These are phyloP conservation scores for Elsinoe ampelina DNA, from an alignment of 2,329 filamentous ascomycete genomes.

Conservation along the genomic window DNA sequence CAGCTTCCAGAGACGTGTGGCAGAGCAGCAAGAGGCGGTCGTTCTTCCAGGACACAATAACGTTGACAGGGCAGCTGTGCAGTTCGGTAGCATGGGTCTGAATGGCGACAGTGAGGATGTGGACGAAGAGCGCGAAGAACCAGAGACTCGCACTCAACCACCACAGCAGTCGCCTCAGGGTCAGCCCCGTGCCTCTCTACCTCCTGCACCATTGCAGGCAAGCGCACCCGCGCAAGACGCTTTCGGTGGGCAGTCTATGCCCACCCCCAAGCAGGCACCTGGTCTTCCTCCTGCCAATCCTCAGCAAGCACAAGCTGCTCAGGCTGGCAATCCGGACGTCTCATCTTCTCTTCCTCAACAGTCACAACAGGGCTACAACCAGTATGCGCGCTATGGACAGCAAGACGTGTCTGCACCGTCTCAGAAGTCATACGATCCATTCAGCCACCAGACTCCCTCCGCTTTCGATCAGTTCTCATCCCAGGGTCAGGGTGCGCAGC, in stretches of 20 bases:
- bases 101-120: conserved; percentile 68
- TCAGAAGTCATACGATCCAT: conserved; percentile 82
- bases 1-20: conserved; percentile 73
- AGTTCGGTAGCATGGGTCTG: conserved; percentile 91
- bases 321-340: conserved; percentile 34
- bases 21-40: conserved; percentile 94
- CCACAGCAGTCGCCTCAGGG: conserved; percentile 86
- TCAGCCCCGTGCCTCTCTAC: conserved; percentile 75
- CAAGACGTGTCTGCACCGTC: conserved; percentile 41
- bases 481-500: conserved; percentile 42
- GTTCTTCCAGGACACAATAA: conserved; percentile 97
- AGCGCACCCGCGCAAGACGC: conserved; percentile 31
- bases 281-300: conserved; percentile 53
- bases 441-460: conserved; percentile 60
- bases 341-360: conserved; percentile 48
- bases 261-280: conserved; percentile 51
- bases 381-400: conserved; percentile 63
- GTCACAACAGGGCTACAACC: conserved; percentile 44
- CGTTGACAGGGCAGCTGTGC: conserved; percentile 83
- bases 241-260: conserved; percentile 31
- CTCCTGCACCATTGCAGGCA: conserved; percentile 52
- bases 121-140: conserved; percentile 88
- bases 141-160: conserved; percentile 86
- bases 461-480: conserved; percentile 40
- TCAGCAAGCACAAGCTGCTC: conserved; percentile 31